Conservation (phyloP, 371 early-diverging fungal species). For the Mucor lusitanicus region DNA sequence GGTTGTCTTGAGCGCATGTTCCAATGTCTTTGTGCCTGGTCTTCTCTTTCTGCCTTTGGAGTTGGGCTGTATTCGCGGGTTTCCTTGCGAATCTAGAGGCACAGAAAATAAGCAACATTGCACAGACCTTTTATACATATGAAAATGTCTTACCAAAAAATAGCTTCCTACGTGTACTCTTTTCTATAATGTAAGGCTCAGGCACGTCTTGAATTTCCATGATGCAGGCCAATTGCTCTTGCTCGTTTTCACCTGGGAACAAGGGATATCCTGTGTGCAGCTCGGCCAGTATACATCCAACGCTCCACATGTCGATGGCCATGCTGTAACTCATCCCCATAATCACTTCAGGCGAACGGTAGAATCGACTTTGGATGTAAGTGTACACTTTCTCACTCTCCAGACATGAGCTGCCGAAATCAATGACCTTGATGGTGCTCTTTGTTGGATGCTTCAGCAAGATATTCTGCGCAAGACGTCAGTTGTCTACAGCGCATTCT, state of each 20-base stretch:
- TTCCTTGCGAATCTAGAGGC: slow-evolving; percentile 57
- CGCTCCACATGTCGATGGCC: slow-evolving; percentile 98
- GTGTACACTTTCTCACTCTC: slow-evolving; percentile 83
- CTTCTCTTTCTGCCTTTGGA: slow-evolving; percentile 84
- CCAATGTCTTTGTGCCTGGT: slow-evolving; percentile 76
- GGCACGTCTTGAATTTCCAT: slow-evolving; percentile 90
- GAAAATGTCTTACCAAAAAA: slow-evolving; percentile 73
- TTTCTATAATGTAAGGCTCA: slow-evolving; percentile 70
- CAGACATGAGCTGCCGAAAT: slow-evolving; percentile 88
- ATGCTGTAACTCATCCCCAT: slow-evolving; percentile 79
- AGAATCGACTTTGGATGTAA: slow-evolving; percentile 96
- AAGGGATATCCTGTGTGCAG: slow-evolving; percentile 85
- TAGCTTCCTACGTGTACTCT: slow-evolving; percentile 73
- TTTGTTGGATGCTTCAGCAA: slow-evolving; percentile 58
- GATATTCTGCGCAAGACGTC: slow-evolving; percentile 50
- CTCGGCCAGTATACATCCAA: slow-evolving; percentile 98
- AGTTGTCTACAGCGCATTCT: not conserved
- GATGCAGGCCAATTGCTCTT: slow-evolving; percentile 90
- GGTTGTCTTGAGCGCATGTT: slow-evolving; percentile 62
- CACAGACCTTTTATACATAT: slow-evolving; percentile 39
- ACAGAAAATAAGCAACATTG: not conserved
- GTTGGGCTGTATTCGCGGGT: slow-evolving; percentile 73
- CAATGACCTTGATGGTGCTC: slow-evolving; percentile 86
- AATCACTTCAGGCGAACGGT: slow-evolving; percentile 96
- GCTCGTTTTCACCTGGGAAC: slow-evolving; percentile 96